Evolutionary conservation across 352 stramenopile species (phyloP), one percentile per base, ranked within the genome.

Genomic region (Phytophthora crassamura): DNA sequence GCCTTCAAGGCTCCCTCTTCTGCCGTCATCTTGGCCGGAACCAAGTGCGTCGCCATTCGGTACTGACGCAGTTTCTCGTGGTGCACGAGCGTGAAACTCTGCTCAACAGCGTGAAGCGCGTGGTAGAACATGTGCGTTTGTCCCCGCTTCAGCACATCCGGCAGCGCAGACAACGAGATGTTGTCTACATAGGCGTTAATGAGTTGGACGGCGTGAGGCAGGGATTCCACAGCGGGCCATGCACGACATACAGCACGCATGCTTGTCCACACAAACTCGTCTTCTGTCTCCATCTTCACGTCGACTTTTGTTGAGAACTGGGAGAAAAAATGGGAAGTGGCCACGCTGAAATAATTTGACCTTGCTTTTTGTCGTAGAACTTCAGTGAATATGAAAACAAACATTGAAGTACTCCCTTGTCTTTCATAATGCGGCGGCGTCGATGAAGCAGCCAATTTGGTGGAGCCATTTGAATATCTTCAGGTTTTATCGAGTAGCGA

Each of bases 21-120:
- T 5, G 50, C 2, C 12, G 8, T 25, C 42, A 64, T 49, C 15
- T 36, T 64, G 10, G 10, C 14, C 4, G 61, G 38, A 1, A 64
- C 7, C 36, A 49, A 49, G 4, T 25, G 2, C 45, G 64, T 69
- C 1, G 53, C 61, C 7, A 9, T 3, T 43, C 59, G 49, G 9
- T 67, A 67, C 35, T 67, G 59, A 4, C 40, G 40, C 40, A 67
- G 20, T 6, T 67, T 69, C 22, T 69, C 61, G n/a, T 69, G 30
- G 7, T 53, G 14, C 7, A 54, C 12, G 25, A 58, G 41, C 18
- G 33, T 53, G 2, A 20, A 40, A 28, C 45, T 69, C 25, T 39
- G 10, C 4, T 59, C 52, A 2, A 68, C 52, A 3, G 52, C 52
- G 10, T 14, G 36, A n/a, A 64, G 47, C 8, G 32, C 16, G 10